Base-by-base conservation (phyloP, 1,139 yeast species). In the Meyerozyma guilliermondii region DNA sequence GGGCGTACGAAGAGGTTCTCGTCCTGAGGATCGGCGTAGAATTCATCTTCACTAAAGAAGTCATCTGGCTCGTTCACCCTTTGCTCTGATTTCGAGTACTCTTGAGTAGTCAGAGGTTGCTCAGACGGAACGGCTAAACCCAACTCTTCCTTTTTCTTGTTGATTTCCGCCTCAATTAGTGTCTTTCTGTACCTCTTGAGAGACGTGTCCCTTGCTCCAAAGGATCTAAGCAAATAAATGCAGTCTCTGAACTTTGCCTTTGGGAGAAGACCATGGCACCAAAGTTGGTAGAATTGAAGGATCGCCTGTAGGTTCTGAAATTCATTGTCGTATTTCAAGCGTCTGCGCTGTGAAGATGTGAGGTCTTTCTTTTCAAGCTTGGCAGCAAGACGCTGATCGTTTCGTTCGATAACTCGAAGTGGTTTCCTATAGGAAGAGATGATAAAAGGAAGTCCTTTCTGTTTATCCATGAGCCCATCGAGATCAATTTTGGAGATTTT, bases 261-360 rank as follows among this genome's bases (percentile, higher is more conserved):
- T 9, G 96, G 95, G 52, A 77, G 87, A 41, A 87, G 57, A 5
- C 81, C 77, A 59, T 87, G 95, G 23, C 91, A 89, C 96, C 96
- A 87, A 27, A 87, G 60, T 60, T 87, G 95, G 61, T 87, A 87
- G 53, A 78, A 80, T 47, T 77, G 80, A 23, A 87, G 63, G 2
- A 87, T 66, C 11, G 67, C 58, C 7, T 68, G 60, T 37, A 73
- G 57, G 44, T 71, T 74, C 7, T 68, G 63, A 35, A 63, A 66
- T 45, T 76, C 80, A 34, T 66, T 67, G 10, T 68, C 69, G 28
- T 61, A 56, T 43, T 62, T 68, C 17, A 53, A 53, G 42, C 59
- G 58, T 24, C 49, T 52, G 39, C 39, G 26, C 16, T 40, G 35
- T 23, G 42, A 39, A 3, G 46, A 26, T 16, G 43, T 24, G 16